A percentile compares a stretch with the other conserved stretches of the same genome.
phyloP scores from a whole-genome alignment of 805 yeast species.

The Saccharomycopsis sp. region DNA sequence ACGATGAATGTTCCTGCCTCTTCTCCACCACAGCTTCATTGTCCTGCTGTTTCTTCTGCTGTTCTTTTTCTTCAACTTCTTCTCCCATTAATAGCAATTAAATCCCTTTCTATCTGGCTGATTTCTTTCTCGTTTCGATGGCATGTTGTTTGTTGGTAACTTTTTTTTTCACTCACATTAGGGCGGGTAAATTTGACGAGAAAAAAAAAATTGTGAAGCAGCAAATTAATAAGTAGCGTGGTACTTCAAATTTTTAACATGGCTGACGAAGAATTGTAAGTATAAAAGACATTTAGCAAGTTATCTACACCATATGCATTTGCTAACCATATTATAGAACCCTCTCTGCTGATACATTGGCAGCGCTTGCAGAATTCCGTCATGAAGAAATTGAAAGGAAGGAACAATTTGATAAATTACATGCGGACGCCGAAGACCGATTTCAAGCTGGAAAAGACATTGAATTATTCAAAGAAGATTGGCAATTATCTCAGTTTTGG shows the following conservation, averaged over 20 bases:
- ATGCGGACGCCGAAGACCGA: constrained; percentile 43
- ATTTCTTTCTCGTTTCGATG: neutral
- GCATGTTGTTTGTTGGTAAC: neutral
- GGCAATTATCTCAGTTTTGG: constrained; percentile 95
- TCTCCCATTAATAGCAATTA: neutral
- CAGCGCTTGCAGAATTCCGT: constrained; percentile 56
- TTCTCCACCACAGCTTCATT: neutral
- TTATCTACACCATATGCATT: no score
- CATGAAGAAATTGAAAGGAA: constrained; percentile 53
- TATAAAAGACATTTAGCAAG: neutral
- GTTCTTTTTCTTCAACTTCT: constrained; percentile 23
- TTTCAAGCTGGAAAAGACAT: constrained; percentile 41
- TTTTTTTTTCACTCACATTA: no score
- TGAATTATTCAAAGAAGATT: constrained; percentile 78
- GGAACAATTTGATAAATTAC: constrained; percentile 49
- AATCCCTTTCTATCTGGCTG: neutral
- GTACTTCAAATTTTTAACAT: neutral
- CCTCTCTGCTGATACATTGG: constrained; percentile 43
- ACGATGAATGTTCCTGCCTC: neutral
- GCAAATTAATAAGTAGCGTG: neutral
- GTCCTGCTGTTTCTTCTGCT: constrained; percentile 10
- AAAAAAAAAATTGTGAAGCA: neutral
- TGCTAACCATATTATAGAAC: neutral
- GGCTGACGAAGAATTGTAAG: constrained; percentile 22
- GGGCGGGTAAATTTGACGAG: neutral